Percentiles rank a stretch among this genome's conserved stretches.
These are phyloP conservation scores for Hyaloscypha finlandica DNA, from an alignment of 495 filamentous ascomycete genomes.

Conservation along the genomic window DNA sequence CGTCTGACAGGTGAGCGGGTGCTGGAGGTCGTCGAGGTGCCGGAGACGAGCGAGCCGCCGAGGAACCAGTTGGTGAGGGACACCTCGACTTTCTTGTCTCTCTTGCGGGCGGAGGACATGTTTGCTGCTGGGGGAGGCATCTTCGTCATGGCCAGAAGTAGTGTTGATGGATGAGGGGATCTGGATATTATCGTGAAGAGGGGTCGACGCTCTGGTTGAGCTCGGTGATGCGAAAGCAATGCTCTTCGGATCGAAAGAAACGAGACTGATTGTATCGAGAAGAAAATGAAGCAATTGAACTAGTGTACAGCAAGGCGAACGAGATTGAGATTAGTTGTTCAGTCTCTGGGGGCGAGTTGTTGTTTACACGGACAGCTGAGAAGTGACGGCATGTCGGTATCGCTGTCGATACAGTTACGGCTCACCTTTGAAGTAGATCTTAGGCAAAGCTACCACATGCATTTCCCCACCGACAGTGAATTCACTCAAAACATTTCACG, in stretches of 20 bases:
- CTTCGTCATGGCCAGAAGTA: neutral
- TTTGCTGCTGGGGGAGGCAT: neutral
- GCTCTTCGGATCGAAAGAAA: neutral
- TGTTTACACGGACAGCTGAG: neutral
- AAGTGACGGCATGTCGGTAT: neutral
- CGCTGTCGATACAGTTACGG: neutral
- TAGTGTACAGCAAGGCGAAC: neutral
- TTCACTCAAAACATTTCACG: too few relatives aligned
- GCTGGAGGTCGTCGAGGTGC: neutral
- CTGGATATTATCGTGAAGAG: neutral
- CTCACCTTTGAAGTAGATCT: neutral
- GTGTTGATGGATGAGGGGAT: neutral
- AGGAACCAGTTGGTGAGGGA: conserved; percentile 30
- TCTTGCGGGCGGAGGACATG: conserved; percentile 8
- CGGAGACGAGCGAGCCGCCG: conserved; percentile 27
- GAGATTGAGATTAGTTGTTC: neutral
- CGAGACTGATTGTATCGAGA: neutral
- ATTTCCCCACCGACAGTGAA: neutral
- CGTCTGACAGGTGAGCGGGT: neutral
- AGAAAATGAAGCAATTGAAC: neutral
- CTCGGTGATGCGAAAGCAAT: neutral
- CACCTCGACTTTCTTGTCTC: conserved; percentile 20
- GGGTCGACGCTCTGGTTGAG: neutral
- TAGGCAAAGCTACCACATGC: neutral
- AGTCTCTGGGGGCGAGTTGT: neutral